Conservation (phyloP, 1,284 basidiomycete genomes). For the Trichosporon ovoides region DNA sequence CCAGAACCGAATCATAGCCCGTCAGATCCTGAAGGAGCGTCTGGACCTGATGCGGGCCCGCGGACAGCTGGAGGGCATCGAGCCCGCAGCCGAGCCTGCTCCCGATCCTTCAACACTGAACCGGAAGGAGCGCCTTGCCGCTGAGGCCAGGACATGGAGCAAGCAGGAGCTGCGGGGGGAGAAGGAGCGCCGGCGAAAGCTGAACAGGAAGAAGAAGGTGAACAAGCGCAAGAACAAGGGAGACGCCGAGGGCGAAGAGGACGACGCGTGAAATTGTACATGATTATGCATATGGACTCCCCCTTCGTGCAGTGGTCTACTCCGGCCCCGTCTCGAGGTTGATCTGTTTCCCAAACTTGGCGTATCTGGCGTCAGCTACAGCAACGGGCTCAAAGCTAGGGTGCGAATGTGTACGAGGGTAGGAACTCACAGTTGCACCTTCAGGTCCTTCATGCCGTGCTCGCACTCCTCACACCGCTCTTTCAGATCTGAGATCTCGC, state of each 20-base stretch:
- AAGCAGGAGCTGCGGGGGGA: conserved; percentile 43
- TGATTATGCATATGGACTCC: conserved; percentile 4
- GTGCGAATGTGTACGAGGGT: too few species aligned
- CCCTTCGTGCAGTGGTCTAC: conserved; percentile 6
- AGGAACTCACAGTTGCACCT: conserved; percentile 63
- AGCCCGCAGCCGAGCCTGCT: neutral
- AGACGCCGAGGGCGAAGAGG: neutral
- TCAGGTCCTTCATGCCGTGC: conserved; percentile 80
- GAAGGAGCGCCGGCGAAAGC: conserved; percentile 44
- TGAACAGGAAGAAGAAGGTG: conserved; percentile 44
- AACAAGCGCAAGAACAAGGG: conserved; percentile 32
- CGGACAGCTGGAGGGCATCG: conserved; percentile 15
- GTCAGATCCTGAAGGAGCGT: conserved; percentile 44
- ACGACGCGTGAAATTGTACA: neutral
- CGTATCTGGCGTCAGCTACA: conserved; percentile 54
- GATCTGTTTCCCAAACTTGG: conserved; percentile 88
- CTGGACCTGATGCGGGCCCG: conserved; percentile 36
- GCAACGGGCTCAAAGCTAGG: neutral
- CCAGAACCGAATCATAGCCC: conserved; percentile 47
- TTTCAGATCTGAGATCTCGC: conserved; percentile 58
- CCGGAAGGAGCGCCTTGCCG: conserved; percentile 24
- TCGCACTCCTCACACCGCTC: conserved; percentile 66
- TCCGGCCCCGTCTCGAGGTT: conserved; percentile 63
- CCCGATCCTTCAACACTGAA: conserved; percentile 4
- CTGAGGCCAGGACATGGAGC: conserved; percentile 23